These are phyloP conservation scores for Phytophthora citricola DNA, from an alignment of 352 stramenopile species.

Conservation along the genomic window DNA sequence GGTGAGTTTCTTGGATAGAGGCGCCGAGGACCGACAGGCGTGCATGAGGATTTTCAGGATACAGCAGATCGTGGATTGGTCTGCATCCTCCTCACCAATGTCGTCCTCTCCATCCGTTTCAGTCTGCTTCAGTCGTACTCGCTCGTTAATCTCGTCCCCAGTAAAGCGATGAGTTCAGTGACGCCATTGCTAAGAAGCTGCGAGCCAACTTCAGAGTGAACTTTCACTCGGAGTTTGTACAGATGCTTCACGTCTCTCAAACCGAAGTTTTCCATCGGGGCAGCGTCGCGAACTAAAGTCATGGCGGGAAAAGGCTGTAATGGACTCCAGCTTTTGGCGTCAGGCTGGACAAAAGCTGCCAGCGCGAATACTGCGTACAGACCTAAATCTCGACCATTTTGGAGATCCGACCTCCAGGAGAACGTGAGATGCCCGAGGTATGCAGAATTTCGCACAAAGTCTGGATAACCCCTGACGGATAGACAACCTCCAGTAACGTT, in stretches of 20 bases:
- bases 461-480: slow-evolving; percentile 65
- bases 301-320: slow-evolving; percentile 68
- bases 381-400: slow-evolving; percentile 52
- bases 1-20: slow-evolving; percentile 65
- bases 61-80: slow-evolving; percentile 74
- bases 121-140: slow-evolving; percentile 28
- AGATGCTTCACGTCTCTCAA: slow-evolving; percentile 49
- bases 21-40: slow-evolving; percentile 65
- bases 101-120: slow-evolving; percentile 44
- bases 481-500: slow-evolving; percentile 62
- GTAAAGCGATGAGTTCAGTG: slow-evolving; percentile 51
- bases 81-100: slow-evolving; percentile 57
- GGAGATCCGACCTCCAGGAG: slow-evolving; percentile 55
- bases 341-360: slow-evolving; percentile 73
- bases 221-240: slow-evolving; percentile 72
- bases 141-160: slow-evolving; percentile 57
- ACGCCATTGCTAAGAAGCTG: slow-evolving; percentile 63
- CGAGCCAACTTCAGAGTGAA: slow-evolving; percentile 71
- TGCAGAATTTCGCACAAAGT: slow-evolving; percentile 66
- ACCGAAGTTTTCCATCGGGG: slow-evolving; percentile 17
- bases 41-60: slow-evolving; percentile 82
- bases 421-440: slow-evolving; percentile 50
- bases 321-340: slow-evolving; percentile 60
- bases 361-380: slow-evolving; percentile 73
- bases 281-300: slow-evolving; percentile 34